Conservation (phyloP, 2,329 filamentous ascomycete species). For the Aureobasidium sp. region DNA sequence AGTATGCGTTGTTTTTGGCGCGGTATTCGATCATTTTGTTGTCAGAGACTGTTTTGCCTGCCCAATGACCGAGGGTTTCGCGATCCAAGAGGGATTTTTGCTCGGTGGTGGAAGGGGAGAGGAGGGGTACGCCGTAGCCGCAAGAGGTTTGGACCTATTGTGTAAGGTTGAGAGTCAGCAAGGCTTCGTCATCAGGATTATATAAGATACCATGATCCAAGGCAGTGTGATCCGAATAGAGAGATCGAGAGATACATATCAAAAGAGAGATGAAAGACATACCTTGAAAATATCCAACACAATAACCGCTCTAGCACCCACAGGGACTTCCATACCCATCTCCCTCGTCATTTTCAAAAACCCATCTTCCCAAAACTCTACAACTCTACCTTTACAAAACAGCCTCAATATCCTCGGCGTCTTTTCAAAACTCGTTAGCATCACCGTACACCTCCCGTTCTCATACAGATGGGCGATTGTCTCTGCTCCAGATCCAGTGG, state of each 20-base stretch:
- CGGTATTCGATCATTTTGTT: slow-evolving; percentile 64
- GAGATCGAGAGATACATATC: too few species aligned
- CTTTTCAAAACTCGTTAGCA: slow-evolving; percentile 74
- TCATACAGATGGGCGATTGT: slow-evolving; percentile 81
- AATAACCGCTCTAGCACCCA: slow-evolving; percentile 67
- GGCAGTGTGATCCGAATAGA: too few species aligned
- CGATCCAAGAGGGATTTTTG: slow-evolving; percentile 50
- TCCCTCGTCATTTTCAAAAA: slow-evolving; percentile 50
- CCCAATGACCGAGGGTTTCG: slow-evolving; percentile 61
- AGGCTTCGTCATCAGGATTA: too few species aligned
- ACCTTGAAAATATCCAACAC: slow-evolving; percentile 68
- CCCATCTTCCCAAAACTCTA: slow-evolving; percentile 64
- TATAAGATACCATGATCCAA: too few species aligned
- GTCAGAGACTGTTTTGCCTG: slow-evolving; percentile 53
- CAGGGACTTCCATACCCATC: slow-evolving; percentile 36
- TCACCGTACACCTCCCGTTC: slow-evolving; percentile 77
- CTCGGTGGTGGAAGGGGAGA: slow-evolving; percentile 39
- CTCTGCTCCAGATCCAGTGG: slow-evolving; percentile 79
- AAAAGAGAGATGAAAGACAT: slow-evolving; percentile 10
- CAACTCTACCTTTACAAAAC: slow-evolving; percentile 65
- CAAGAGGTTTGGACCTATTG: slow-evolving; percentile 70
- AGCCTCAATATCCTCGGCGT: slow-evolving; percentile 69
- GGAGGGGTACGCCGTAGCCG: slow-evolving; percentile 68
- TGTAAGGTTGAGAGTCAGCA: too few species aligned
- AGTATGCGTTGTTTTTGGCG: slow-evolving; percentile 58